Evolutionary conservation across 2,329 filamentous ascomycete genomes (phyloP).

Genomic region (Myriosclerotinia duriaeana): DNA sequence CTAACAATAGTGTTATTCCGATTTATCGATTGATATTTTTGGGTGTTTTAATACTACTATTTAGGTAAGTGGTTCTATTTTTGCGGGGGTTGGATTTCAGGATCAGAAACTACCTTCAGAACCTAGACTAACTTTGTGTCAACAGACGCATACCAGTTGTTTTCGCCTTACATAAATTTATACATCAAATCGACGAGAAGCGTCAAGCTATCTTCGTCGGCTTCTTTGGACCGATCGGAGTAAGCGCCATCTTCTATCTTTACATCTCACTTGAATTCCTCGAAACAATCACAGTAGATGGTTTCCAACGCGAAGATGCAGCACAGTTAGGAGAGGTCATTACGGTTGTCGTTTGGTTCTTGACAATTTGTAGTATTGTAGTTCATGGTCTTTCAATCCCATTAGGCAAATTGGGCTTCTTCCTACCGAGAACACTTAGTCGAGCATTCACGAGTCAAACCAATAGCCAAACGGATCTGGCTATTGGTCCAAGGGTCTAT

Average conservation of each 20-base stretch:
- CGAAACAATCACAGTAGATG: constrained; percentile 55
- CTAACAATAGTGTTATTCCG: constrained; percentile 66
- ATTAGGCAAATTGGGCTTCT: constrained; percentile 61
- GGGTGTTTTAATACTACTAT: constrained; percentile 71
- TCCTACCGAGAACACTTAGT: constrained; percentile 64
- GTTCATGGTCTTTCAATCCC: constrained; percentile 84
- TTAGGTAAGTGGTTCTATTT: constrained; percentile 49
- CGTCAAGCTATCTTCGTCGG: constrained; percentile 82
- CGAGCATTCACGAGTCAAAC: constrained; percentile 36
- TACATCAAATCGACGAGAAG: constrained; percentile 73
- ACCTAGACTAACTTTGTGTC: background rate
- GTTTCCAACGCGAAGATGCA: constrained; percentile 64
- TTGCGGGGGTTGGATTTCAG: background rate
- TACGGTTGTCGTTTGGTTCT: constrained; percentile 79
- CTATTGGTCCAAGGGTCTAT: constrained; percentile 6
- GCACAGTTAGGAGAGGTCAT: constrained; percentile 63
- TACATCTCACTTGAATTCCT: constrained; percentile 80
- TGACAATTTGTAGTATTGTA: constrained; percentile 78
- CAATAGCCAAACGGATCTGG: constrained; percentile 23
- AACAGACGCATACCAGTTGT: constrained; percentile 68
- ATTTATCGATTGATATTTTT: constrained; percentile 71
- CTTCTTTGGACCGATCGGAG: constrained; percentile 91
- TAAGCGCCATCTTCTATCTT: constrained; percentile 87
- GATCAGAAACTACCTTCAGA: constrained; percentile 15
- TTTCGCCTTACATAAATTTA: constrained; percentile 68